Percentiles rank a stretch among this genome's conserved stretches.
phyloP scores from a whole-genome alignment of 2,329 filamentous ascomycete genomes.

The Hypomyces perniciosus region DNA sequence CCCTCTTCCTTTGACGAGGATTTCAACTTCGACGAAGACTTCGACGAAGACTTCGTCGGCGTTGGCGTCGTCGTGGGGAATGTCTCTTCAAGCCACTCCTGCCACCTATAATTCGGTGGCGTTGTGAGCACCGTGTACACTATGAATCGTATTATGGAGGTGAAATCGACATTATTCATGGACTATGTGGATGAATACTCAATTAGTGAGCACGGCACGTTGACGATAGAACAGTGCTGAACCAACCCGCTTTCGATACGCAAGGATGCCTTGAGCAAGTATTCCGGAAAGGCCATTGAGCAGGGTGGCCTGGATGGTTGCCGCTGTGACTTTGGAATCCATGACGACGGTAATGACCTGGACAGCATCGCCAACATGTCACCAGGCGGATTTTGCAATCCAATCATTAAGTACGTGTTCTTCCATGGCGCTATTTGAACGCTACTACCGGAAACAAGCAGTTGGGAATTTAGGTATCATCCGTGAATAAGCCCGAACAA shows the following conservation, averaged over 20 bases:
- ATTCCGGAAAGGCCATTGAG: constrained; percentile 8
- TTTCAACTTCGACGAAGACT: background rate
- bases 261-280: constrained; percentile 8
- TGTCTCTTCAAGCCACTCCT: constrained; percentile 7
- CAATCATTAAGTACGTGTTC: constrained; percentile 1
- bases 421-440: constrained; percentile 11
- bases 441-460: constrained; percentile 3
- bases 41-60: background rate
- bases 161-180: constrained; percentile 5
- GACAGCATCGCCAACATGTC: background rate
- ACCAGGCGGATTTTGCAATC: background rate
- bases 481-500: constrained; percentile 7
- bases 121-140: constrained; percentile 11
- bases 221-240: background rate
- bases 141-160: constrained; percentile 5
- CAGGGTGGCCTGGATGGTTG: constrained; percentile 6
- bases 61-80: constrained; percentile 5
- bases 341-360: constrained; percentile 1
- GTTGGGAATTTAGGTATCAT: background rate
- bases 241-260: constrained; percentile 5
- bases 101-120: constrained; percentile 10
- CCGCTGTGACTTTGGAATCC: constrained; percentile 7
- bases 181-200: background rate
- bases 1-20: background rate
- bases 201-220: background rate